phyloP scores from a whole-genome alignment of 306 rosid genomes.

The Potentilla sterilis region DNA sequence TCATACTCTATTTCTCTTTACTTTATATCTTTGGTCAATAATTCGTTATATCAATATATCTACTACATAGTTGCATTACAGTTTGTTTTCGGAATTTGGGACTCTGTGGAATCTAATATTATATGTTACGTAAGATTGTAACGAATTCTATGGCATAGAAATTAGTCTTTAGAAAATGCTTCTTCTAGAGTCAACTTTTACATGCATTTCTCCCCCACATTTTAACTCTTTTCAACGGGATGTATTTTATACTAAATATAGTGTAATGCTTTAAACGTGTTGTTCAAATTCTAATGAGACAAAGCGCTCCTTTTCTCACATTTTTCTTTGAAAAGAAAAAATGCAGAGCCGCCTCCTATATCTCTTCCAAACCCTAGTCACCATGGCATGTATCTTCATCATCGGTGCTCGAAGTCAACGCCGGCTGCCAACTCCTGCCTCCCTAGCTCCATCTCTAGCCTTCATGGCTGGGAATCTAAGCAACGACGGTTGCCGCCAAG shows the following conservation, averaged over 20 bases:
- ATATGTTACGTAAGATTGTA: neutral
- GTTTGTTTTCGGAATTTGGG: neutral
- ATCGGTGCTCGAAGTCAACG: no score
- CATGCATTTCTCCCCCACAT: neutral
- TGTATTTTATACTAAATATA: neutral
- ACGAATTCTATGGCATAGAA: neutral
- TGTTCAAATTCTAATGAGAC: no score
- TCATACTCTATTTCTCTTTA: neutral
- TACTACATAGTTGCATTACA: neutral
- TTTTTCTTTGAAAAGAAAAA: no score
- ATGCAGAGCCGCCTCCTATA: no score
- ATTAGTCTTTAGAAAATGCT: neutral
- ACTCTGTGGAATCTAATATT: neutral
- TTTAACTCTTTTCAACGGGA: neutral
- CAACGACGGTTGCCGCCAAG: no score
- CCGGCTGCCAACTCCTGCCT: no score
- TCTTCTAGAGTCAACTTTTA: neutral
- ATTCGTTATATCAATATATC: neutral
- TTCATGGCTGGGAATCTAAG: no score
- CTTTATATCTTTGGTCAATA: neutral
- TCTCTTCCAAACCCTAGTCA: no score
- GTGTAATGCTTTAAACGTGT: neutral
- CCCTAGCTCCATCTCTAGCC: no score
- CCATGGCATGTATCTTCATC: no score
- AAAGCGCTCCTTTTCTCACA: neutral